These are phyloP conservation scores for Phytophthora aleatoria DNA, from an alignment of 352 stramenopile genomes.

Conservation along the genomic window DNA sequence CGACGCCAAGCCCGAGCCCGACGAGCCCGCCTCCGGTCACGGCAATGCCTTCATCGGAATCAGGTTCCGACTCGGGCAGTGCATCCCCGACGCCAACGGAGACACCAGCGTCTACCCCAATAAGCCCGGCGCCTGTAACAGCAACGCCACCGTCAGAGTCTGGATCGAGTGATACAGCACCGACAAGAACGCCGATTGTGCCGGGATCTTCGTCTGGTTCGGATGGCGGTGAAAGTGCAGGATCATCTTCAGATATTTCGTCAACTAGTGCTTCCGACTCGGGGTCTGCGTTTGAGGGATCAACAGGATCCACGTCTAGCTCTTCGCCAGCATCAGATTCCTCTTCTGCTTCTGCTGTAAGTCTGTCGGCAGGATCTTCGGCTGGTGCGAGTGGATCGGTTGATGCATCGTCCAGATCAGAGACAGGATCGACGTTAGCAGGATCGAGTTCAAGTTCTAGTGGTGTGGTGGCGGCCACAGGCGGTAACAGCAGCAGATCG, in stretches of 20 bases:
- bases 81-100: conserved; percentile 4
- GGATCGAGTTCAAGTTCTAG: conserved; percentile 15
- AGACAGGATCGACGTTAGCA: conserved; percentile 9
- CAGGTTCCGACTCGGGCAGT: conserved; percentile 11
- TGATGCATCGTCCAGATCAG: conserved; percentile 1
- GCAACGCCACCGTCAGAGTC: conserved; percentile 13
- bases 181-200: conserved; percentile 2
- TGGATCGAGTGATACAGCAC: conserved; percentile 2
- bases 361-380: conserved; percentile 10
- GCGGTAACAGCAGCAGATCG: conserved; percentile 13
- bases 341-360: conserved; percentile 4
- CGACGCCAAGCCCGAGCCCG: conserved; percentile 15
- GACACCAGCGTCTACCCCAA: conserved; percentile 13
- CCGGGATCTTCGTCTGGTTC: conserved; percentile 13
- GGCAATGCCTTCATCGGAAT: conserved; percentile 18
- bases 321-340: conserved; percentile 2
- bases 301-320: conserved; percentile 7
- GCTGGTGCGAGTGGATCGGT: conserved; percentile 8
- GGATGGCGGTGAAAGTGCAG: not conserved
- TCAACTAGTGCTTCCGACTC: conserved; percentile 10
- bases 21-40: conserved; percentile 30
- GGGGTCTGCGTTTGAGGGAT: conserved; percentile 6
- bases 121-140: conserved; percentile 22
- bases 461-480: not conserved
- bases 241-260: conserved; percentile 10